Evolutionary conservation across 495 filamentous ascomycete species (phyloP).

Genomic region (Xylaria bambusicola): DNA sequence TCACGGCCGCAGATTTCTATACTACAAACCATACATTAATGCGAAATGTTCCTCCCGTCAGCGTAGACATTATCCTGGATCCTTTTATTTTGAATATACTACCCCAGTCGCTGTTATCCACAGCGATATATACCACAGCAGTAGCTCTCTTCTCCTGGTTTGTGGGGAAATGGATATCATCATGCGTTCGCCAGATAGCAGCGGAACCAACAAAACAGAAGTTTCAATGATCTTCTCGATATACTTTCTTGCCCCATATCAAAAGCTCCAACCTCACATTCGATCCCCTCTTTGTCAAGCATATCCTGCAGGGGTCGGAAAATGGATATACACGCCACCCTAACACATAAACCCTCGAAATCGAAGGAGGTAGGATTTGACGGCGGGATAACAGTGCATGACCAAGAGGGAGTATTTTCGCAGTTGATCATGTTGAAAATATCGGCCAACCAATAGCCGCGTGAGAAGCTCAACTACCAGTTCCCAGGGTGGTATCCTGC

Average conservation of each 20-base stretch:
- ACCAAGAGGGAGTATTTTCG: not conserved
- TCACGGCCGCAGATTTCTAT: conserved; percentile 81
- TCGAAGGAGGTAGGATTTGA: not conserved
- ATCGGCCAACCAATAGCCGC: not conserved
- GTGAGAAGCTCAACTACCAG: conserved; percentile 22
- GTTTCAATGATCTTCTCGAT: conserved; percentile 34
- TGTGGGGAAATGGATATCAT: conserved; percentile 39
- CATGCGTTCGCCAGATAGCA: conserved; percentile 35
- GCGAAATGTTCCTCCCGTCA: conserved; percentile 70
- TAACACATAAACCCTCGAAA: not conserved
- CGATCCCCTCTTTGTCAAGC: not conserved
- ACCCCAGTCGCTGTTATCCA: conserved; percentile 69
- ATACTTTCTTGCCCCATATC: not conserved
- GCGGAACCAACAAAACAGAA: conserved; percentile 26
- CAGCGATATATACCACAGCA: conserved; percentile 58
- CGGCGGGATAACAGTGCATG: not conserved
- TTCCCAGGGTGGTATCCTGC: conserved; percentile 32
- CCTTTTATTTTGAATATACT: conserved; percentile 74
- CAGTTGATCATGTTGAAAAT: not conserved
- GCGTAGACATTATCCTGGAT: conserved; percentile 88
- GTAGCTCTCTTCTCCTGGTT: conserved; percentile 57
- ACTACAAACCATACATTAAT: conserved; percentile 73
- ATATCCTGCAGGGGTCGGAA: not conserved
- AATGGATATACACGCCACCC: not conserved
- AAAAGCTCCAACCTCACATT: conserved; percentile 9